Evolutionary conservation across 129 eudicot genomes (phyloP), one percentile per base, ranked within the genome.

Genomic region (Flaveria ramosissima): DNA sequence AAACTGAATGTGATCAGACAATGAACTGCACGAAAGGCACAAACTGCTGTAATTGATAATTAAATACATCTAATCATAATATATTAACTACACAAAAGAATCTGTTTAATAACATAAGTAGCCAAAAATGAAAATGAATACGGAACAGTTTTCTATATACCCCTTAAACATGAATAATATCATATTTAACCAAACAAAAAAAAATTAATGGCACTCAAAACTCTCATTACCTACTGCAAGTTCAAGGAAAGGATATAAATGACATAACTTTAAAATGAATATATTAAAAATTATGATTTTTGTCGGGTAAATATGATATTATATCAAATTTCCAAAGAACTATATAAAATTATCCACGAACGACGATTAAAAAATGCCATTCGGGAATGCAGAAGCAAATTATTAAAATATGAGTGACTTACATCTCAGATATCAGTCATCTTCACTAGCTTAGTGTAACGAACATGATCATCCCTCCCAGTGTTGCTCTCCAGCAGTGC

Each of bases 401-500:
- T 56, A 45, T 13, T 50, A 39, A 61, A 41, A 62, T 17, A 16
- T n/a, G 32, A 46, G 7, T 10, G 21, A 16, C 16, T 68, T 73
- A 74, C 24, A 65, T 53, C 65, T 83, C 73, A 77, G 17, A 86
- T 48, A 69, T 57, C 81, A 3, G 83, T 23, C 91, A 84, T 86
- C 62, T 65, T 82, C 80, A 89, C 94, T 80, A 95, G 88, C 83
- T 92, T 91, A 41, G 82, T 77, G 76, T 95, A 95, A 17, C 89
- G 93, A 67, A 95, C 83, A 14, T 86, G 89, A 78, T 86, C 99
- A 72, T 92, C 96, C 75, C 97, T 87, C 23, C 96, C 96, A 0
- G 92, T 89, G 80, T 85, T 95, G 89, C 96, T 91, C 84, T 92
- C 96, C 81, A 95, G 27, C 73, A 95, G 82, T 24, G 97, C 99